phyloP scores from a whole-genome alignment of 768 basidiomycete species.

The Calocera viscosa region DNA sequence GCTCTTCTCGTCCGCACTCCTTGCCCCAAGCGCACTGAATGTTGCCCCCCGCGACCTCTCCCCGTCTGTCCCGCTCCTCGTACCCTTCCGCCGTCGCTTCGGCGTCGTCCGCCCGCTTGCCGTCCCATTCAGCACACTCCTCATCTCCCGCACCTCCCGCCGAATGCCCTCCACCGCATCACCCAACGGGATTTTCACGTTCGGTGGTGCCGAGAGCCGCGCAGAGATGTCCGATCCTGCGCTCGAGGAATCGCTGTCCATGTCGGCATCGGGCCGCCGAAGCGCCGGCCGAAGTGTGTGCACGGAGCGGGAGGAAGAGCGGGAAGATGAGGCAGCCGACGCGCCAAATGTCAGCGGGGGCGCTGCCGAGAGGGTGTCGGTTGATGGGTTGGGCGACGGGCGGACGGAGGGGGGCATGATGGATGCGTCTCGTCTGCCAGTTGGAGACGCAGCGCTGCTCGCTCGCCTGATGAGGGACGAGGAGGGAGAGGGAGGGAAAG shows the following conservation, averaged over 20 bases:
- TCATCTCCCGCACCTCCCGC: constrained; percentile 4
- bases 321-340: neutral
- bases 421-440: neutral
- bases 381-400: constrained; percentile 2
- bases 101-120: neutral
- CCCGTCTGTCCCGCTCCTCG: neutral
- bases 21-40: neutral
- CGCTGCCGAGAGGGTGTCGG: constrained; percentile 1
- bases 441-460: neutral
- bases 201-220: neutral
- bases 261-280: neutral
- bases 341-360: constrained; percentile 3
- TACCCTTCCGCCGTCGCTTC: neutral
- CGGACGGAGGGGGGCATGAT: neutral
- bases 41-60: neutral
- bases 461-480: neutral
- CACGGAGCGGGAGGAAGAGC: neutral
- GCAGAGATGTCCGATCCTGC: constrained; percentile 5
- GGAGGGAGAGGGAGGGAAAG: neutral
- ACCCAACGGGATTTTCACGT: constrained; percentile 4
- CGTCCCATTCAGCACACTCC: constrained; percentile 5
- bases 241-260: constrained; percentile 5
- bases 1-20: constrained; percentile 7
- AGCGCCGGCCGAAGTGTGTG: neutral
- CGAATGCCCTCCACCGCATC: constrained; percentile 5